These are phyloP conservation scores for Lactarius tabidus DNA, from an alignment of 768 basidiomycete species.

Conservation along the genomic window DNA sequence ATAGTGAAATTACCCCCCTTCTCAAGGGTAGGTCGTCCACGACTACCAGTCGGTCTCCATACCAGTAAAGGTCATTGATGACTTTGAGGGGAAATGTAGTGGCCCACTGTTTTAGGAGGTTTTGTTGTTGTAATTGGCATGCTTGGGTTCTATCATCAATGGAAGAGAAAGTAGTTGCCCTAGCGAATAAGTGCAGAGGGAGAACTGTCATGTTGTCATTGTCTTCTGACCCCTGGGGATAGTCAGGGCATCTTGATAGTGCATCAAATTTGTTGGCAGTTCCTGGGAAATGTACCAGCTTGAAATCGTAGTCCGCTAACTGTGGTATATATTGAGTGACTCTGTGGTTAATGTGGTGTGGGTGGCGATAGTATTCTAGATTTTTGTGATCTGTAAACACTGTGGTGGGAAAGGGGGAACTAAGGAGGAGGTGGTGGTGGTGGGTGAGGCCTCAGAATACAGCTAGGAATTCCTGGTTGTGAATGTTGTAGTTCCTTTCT, in stretches of 20 bases:
- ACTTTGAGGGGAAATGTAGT: neutral
- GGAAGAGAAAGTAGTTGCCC: no score
- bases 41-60: neutral
- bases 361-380: neutral
- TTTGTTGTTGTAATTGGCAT: neutral
- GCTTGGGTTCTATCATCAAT: neutral
- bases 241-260: neutral
- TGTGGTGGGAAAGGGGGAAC: neutral
- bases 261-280: neutral
- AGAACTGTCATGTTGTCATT: neutral
- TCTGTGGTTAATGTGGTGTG: neutral
- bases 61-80: neutral
- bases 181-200: neutral
- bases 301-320: neutral
- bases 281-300: rapidly evolving
- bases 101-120: rapidly evolving
- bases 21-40: neutral
- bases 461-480: no score
- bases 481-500: no score
- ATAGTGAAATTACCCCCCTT: neutral
- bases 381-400: neutral
- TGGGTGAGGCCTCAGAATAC: no score
- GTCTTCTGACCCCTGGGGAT: no score
- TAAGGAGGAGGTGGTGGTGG: no score
- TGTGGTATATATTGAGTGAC: neutral